Conservation (phyloP, 2,329 filamentous ascomycete genomes). For the Cadophora luteo-olivacea region DNA sequence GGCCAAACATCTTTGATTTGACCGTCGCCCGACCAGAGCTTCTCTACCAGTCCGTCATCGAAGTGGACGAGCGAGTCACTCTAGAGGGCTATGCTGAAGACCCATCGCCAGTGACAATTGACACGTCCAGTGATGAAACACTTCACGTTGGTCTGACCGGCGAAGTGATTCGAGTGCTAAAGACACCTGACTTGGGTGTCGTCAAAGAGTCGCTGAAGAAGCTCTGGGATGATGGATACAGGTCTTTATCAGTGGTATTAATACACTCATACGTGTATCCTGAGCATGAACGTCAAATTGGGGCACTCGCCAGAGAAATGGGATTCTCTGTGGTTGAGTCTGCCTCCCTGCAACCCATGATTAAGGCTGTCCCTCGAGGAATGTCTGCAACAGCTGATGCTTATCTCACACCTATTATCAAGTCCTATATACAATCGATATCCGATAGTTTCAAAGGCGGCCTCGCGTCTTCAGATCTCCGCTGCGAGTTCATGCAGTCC, state of each 20-base stretch:
- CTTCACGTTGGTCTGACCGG: constrained; percentile 1
- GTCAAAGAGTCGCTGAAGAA: not conserved
- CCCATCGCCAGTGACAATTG: not conserved
- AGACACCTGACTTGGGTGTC: not conserved
- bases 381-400: not conserved
- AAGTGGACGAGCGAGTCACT: not conserved
- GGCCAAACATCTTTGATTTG: not conserved
- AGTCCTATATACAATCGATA: not conserved
- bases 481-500: not conserved
- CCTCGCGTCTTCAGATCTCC: not conserved
- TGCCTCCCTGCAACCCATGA: not conserved
- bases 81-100: not conserved
- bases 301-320: not conserved
- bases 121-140: not conserved
- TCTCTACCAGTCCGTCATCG: not conserved
- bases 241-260: not conserved
- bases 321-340: not conserved
- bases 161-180: not conserved
- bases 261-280: not conserved
- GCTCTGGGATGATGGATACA: not conserved
- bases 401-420: not conserved
- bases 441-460: not conserved
- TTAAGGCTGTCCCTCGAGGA: not conserved
- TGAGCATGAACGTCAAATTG: not conserved
- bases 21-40: not conserved